A percentile compares a stretch with the other conserved stretches of the same genome.
Evolutionary conservation across 2,329 filamentous ascomycete species (phyloP).

Genomic region (Fusarium coicis): DNA sequence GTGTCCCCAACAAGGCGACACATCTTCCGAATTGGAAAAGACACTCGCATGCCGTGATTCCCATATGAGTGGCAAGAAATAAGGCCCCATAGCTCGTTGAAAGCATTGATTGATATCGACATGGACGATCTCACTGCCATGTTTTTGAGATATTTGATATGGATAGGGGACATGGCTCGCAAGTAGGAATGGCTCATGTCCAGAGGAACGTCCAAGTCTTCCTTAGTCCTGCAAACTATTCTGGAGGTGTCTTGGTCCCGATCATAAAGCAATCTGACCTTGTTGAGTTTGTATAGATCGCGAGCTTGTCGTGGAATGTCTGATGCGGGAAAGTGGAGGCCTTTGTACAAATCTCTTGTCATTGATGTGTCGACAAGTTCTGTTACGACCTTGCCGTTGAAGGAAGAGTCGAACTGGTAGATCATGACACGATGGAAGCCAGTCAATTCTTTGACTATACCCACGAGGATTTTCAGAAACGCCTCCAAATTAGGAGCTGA

Average conservation of each 20-base stretch:
- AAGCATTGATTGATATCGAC: slow-evolving; percentile 92
- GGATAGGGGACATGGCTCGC: slow-evolving; percentile 90
- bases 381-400: slow-evolving; percentile 88
- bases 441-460: slow-evolving; percentile 88
- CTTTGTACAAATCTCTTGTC: slow-evolving; percentile 86
- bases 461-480: slow-evolving; percentile 84
- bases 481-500: slow-evolving; percentile 75
- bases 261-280: slow-evolving; percentile 88
- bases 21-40: slow-evolving; percentile 92
- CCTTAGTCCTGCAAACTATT: slow-evolving; percentile 79
- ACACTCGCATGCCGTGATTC: slow-evolving; percentile 82
- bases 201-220: slow-evolving; percentile 79
- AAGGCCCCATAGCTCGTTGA: slow-evolving; percentile 86
- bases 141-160: slow-evolving; percentile 85
- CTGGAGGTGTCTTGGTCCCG: slow-evolving; percentile 82
- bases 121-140: slow-evolving; percentile 95
- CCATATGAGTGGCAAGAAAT: slow-evolving; percentile 90
- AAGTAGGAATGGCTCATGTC: slow-evolving; percentile 88
- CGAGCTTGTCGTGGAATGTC: slow-evolving; percentile 88
- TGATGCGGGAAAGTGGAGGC: slow-evolving; percentile 87
- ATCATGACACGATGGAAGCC: slow-evolving; percentile 94
- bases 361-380: slow-evolving; percentile 84
- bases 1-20: slow-evolving; percentile 88
- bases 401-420: slow-evolving; percentile 86
- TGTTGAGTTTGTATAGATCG: slow-evolving; percentile 91